Conservation (phyloP, 2,329 filamentous ascomycete genomes). For the Diaporthe sp. region DNA sequence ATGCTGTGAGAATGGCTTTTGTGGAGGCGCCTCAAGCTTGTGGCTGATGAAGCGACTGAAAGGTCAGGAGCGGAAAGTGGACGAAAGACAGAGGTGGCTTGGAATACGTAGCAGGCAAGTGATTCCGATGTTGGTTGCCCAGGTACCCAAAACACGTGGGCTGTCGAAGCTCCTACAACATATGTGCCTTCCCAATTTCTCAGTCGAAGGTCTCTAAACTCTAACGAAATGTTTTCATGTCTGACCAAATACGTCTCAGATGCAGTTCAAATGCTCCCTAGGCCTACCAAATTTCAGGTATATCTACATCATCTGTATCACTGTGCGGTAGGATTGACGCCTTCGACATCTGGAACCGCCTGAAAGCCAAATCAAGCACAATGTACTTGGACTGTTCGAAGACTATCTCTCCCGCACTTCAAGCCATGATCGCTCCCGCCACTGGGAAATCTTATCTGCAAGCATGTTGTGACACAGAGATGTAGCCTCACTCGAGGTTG, state of each 20-base stretch:
- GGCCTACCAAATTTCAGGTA: too few species aligned
- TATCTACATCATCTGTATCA: neutral
- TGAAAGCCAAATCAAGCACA: too few species aligned
- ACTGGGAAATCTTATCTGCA: neutral
- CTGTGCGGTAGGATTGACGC: neutral
- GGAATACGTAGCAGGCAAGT: neutral
- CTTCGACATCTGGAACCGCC: neutral
- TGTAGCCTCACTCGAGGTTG: neutral
- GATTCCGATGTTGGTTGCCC: neutral
- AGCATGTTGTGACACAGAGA: neutral
- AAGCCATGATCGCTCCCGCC: neutral
- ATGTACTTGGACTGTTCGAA: neutral
- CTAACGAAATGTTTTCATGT: neutral
- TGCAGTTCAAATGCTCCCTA: too few species aligned
- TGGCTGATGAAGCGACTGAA: slow-evolving; percentile 2
- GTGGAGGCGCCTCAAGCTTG: neutral
- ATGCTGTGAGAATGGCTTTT: neutral
- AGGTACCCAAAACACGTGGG: neutral
- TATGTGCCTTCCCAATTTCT: neutral
- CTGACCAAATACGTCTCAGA: too few species aligned
- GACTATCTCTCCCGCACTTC: neutral
- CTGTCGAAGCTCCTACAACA: neutral
- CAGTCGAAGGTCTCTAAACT: neutral
- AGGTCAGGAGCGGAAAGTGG: neutral
- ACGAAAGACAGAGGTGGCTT: neutral